Conservation (phyloP, 345 rosid species). For the Kandelia obovata region DNA sequence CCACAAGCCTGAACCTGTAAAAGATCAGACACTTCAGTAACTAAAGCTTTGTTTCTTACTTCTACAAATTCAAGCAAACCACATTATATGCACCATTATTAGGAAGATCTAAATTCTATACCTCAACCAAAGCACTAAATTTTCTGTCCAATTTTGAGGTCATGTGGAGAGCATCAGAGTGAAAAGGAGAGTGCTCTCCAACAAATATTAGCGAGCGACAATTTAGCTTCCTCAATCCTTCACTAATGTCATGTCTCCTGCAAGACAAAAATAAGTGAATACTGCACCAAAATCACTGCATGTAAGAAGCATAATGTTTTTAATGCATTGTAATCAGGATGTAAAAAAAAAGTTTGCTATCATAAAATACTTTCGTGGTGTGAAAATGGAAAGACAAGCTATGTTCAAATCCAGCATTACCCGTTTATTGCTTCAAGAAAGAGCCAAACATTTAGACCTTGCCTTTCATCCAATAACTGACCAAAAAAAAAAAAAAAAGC, state of each 20-base stretch:
- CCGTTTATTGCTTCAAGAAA: constrained; percentile 26
- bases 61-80: background rate
- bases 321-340: background rate
- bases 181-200: constrained; percentile 84
- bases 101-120: constrained; percentile 5
- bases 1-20: constrained; percentile 31
- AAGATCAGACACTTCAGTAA: constrained; percentile 1
- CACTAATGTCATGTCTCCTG: constrained; percentile 86
- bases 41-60: background rate
- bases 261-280: background rate
- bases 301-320: background rate
- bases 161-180: constrained; percentile 81
- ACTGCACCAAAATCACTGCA: background rate
- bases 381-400: background rate
- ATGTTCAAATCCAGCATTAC: constrained; percentile 28
- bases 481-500: background rate
- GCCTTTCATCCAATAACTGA: constrained; percentile 33
- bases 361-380: background rate
- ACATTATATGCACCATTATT: background rate
- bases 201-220: constrained; percentile 85
- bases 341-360: background rate
- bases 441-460: constrained; percentile 21
- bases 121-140: constrained; percentile 90
- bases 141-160: constrained; percentile 75
- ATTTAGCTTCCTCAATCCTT: constrained; percentile 61